Evolutionary conservation across 2,329 filamentous ascomycete genomes (phyloP).

Genomic region (Colletotrichum eleusines): DNA sequence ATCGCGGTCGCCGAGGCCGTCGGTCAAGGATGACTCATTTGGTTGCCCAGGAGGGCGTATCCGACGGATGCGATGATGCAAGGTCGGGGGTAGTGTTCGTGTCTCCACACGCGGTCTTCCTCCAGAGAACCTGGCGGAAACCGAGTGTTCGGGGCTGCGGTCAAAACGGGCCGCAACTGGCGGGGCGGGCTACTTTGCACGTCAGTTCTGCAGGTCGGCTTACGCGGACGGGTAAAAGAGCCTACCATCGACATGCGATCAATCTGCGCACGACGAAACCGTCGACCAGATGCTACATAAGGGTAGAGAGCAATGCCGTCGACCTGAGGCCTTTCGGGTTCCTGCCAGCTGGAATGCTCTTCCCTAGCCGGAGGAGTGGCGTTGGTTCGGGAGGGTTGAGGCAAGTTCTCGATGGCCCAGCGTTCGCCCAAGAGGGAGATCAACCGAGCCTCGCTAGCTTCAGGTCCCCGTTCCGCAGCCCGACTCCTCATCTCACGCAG

Average conservation of each 20-base stretch:
- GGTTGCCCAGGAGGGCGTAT: conserved; percentile 16
- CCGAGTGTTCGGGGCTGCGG: conserved; percentile 40
- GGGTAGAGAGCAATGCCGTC: conserved; percentile 6
- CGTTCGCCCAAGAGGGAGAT: conserved; percentile 37
- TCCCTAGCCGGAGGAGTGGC: conserved; percentile 21
- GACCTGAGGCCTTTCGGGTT: conserved; percentile 8
- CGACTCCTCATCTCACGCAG: conserved; percentile 24
- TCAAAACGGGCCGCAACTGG: conserved; percentile 42
- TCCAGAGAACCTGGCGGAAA: conserved; percentile 12
- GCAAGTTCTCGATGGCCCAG: conserved; percentile 24
- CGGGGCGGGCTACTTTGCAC: conserved; percentile 28
- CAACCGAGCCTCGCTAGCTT: conserved; percentile 17
- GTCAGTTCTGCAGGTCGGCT: conserved; percentile 3
- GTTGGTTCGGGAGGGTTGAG: conserved; percentile 10
- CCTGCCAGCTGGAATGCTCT: conserved; percentile 22
- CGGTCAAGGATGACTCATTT: conserved; percentile 52
- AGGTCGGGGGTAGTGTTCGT: not conserved
- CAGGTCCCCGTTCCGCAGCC: conserved; percentile 3
- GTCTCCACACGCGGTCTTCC: conserved; percentile 5
- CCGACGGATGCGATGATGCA: conserved; percentile 10
- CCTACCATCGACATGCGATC: conserved; percentile 38
- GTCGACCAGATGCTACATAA: not conserved
- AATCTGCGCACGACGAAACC: conserved; percentile 27
- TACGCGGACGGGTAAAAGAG: not conserved
- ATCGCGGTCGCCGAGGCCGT: conserved; percentile 87